These are phyloP conservation scores for Phytophthora brassicae DNA, from an alignment of 352 stramenopile genomes.

Conservation along the genomic window DNA sequence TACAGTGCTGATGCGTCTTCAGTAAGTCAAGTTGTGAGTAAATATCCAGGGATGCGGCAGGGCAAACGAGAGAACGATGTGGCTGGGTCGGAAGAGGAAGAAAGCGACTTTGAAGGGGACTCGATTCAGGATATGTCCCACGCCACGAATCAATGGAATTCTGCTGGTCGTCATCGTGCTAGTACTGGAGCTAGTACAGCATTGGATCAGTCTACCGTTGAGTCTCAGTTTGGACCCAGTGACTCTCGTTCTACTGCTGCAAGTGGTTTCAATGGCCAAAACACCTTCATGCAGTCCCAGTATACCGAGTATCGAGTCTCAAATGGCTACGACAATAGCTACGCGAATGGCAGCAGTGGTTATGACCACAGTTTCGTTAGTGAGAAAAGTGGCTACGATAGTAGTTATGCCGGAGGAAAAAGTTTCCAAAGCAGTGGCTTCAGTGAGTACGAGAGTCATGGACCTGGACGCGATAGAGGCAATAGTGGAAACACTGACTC, in stretches of 20 bases:
- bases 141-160: constrained; percentile 33
- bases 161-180: constrained; percentile 17
- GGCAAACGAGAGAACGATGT: constrained; percentile 34
- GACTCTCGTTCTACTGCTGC: constrained; percentile 30
- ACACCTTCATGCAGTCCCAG: constrained; percentile 27
- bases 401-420: constrained; percentile 12
- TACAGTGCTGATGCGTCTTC: constrained; percentile 24
- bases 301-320: constrained; percentile 36
- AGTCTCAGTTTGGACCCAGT: constrained; percentile 15
- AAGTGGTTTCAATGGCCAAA: constrained; percentile 21
- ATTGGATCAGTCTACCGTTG: constrained; percentile 18
- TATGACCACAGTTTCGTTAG: constrained; percentile 23
- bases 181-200: constrained; percentile 1
- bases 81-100: constrained; percentile 33
- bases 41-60: constrained; percentile 32
- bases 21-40: constrained; percentile 17
- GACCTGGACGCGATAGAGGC: constrained; percentile 8
- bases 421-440: constrained; percentile 46
- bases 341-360: constrained; percentile 9
- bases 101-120: constrained; percentile 46
- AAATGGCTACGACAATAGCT: constrained; percentile 24
- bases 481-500: constrained; percentile 28
- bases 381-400: constrained; percentile 33
- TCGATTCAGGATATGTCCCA: constrained; percentile 44
- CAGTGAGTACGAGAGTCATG: constrained; percentile 33